These are phyloP conservation scores for Ustilago cynodontis DNA, from an alignment of 1,284 basidiomycete species.

Conservation along the genomic window DNA sequence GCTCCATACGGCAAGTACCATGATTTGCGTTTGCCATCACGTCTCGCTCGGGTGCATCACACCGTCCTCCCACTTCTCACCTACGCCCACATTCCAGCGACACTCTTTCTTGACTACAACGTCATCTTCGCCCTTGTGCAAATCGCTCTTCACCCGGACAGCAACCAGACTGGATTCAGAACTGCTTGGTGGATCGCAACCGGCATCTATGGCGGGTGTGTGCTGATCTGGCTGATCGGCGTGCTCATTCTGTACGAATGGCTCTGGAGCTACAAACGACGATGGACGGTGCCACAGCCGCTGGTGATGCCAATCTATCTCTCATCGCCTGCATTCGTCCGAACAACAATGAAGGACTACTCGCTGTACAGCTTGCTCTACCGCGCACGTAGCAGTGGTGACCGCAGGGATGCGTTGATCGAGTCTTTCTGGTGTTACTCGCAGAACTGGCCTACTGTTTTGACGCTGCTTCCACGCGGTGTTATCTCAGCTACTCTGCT, in stretches of 20 bases:
- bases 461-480: constrained; percentile 51
- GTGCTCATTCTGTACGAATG: constrained; percentile 52
- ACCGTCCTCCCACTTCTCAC: constrained; percentile 39
- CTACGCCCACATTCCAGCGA: constrained; percentile 61
- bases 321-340: constrained; percentile 43
- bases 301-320: constrained; percentile 53
- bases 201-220: constrained; percentile 41
- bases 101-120: constrained; percentile 69
- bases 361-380: constrained; percentile 57
- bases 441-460: constrained; percentile 61
- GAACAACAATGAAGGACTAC: constrained; percentile 44
- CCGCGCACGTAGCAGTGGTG: constrained; percentile 33
- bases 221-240: constrained; percentile 47
- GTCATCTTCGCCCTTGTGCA: constrained; percentile 65
- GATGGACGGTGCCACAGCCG: constrained; percentile 40
- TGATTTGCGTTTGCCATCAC: constrained; percentile 25
- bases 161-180: constrained; percentile 9
- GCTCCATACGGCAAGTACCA: constrained; percentile 24
- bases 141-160: constrained; percentile 55
- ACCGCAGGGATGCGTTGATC: constrained; percentile 37
- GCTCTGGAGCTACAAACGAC: constrained; percentile 32
- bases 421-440: constrained; percentile 56
- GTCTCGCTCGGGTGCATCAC: constrained; percentile 44
- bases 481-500: constrained; percentile 45
- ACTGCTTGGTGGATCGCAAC: constrained; percentile 57